Percentiles rank a stretch among this genome's conserved stretches.
Conservation (phyloP, 495 filamentous ascomycete species). For the Thermothielavioides terrestris region DNA sequence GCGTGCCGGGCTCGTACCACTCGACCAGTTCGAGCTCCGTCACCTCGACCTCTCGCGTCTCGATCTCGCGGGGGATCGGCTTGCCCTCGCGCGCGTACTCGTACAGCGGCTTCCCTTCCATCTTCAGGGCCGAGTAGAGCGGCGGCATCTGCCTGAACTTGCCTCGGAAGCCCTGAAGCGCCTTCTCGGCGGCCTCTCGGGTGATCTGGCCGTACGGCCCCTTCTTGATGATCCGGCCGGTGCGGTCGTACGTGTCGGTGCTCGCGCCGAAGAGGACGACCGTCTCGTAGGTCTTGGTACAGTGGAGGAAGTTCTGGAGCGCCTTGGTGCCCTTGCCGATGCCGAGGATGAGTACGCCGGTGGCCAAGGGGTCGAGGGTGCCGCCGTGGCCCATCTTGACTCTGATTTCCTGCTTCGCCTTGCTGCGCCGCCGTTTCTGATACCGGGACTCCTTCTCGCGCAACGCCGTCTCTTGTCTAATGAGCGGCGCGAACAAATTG, state of each 20-base stretch:
- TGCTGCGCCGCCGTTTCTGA: conserved; percentile 46
- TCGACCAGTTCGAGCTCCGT: conserved; percentile 67
- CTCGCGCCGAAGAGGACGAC: conserved; percentile 83
- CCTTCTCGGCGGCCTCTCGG: conserved; percentile 64
- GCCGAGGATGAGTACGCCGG: conserved; percentile 81
- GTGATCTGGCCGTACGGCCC: conserved; percentile 72
- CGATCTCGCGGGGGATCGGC: conserved; percentile 72
- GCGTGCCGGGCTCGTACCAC: conserved; percentile 78
- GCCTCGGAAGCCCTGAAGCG: conserved; percentile 67
- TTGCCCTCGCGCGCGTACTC: conserved; percentile 92
- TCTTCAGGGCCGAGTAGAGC: conserved; percentile 80
- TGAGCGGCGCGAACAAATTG: conserved; percentile 61
- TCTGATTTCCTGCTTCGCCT: conserved; percentile 46
- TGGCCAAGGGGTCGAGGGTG: conserved; percentile 89
- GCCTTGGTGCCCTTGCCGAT: conserved; percentile 82
- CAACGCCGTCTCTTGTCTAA: conserved; percentile 47
- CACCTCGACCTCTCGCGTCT: conserved; percentile 69
- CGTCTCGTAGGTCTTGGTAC: conserved; percentile 88
- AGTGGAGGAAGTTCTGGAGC: conserved; percentile 65
- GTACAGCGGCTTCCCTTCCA: conserved; percentile 86
- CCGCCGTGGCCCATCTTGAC: conserved; percentile 97
- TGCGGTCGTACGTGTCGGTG: conserved; percentile 83
- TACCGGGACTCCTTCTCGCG: conserved; percentile 45
- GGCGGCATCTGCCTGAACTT: conserved; percentile 87
- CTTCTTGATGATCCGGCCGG: conserved; percentile 70